A percentile compares a stretch with the other conserved stretches of the same genome.
phyloP scores from a whole-genome alignment of 441 rosid species.

The Jatropha multifida region DNA sequence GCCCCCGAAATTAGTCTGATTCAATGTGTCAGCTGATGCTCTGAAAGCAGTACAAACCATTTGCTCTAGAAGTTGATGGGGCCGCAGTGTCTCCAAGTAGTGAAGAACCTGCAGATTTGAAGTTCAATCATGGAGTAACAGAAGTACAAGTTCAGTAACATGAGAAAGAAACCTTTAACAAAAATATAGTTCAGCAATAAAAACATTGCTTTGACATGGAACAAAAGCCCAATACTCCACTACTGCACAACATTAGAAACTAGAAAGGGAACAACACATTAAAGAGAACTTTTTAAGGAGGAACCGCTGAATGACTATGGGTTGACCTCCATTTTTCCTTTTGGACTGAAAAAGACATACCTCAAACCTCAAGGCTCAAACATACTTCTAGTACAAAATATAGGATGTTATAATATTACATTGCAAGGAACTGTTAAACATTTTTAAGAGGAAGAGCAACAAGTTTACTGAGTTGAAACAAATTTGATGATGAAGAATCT shows the following conservation, averaged over 20 bases:
- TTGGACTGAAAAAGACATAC: background rate
- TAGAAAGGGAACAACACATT: background rate
- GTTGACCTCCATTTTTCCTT: background rate
- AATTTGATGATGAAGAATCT: background rate
- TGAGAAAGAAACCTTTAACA: background rate
- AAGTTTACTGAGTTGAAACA: background rate
- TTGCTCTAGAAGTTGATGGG: constrained; percentile 94
- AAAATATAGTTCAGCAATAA: background rate
- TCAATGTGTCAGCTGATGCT: constrained; percentile 93
- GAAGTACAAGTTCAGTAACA: background rate
- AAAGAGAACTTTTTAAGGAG: background rate
- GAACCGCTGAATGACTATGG: background rate
- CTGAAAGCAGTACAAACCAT: constrained; percentile 96
- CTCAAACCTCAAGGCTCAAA: background rate
- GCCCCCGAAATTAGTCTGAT: constrained; percentile 68
- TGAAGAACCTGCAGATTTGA: constrained; percentile 65
- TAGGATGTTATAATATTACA: too few species aligned
- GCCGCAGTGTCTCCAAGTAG: constrained; percentile 88
- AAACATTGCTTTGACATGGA: background rate
- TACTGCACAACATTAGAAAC: background rate
- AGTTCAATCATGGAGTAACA: constrained; percentile 14
- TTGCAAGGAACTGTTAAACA: background rate
- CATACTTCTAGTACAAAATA: too few species aligned
- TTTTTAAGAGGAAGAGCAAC: background rate
- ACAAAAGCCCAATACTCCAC: background rate